Base-by-base conservation (phyloP, 2,329 filamentous ascomycete genomes). In the Sordariomycetes sp. region DNA sequence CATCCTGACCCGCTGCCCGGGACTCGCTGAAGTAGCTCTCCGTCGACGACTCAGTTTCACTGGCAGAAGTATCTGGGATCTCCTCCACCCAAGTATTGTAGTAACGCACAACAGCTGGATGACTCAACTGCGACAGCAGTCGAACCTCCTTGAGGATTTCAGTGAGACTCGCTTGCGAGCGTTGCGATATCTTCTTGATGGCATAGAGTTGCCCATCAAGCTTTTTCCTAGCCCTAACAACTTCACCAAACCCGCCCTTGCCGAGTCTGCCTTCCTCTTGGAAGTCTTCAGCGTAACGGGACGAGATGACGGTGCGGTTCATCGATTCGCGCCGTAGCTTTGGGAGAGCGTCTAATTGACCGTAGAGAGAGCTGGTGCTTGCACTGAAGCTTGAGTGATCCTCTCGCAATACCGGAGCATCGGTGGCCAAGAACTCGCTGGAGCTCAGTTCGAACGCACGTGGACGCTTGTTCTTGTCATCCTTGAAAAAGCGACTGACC, bases 61-160 rank as follows among this genome's bases (percentile, higher is more conserved):
- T n/a, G n/a, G n/a, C n/a, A 26, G 25, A n/a, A n/a, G 25, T 28
- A 14, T 80, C 78, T 8, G 61, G 56, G 12, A 75, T 54, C 46
- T 88, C 80, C 54, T 96, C 90, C 2, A 92, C 75, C 92, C 92
- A 98, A 3, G 92, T 88, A 35, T 87, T 88, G 58, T 88, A 95
- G 55, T 98, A 98, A 30, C 92, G 79, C 38, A 95, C 86, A 11
- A 81, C 75, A 16, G 75, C 70, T 4, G 88, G 88, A 55, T 96
- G 90, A 48, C 93, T 95, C 37, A 98, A 72, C 39, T 86, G 78
- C n/a, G 90, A 94, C 12, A 98, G 67, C 8, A 96, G 63, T 53
- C 88, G 82, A 26, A 95, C 90, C 55, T 92, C 85, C 35, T 84
- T 86, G 18, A 90, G 55, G 10, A 88, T 79, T 51, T 94, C 84